Percentiles rank a stretch among this genome's conserved stretches.
Evolutionary conservation across 192 early-diverging fungal genomes (phyloP).

Genomic region (Backusella psychrophila): DNA sequence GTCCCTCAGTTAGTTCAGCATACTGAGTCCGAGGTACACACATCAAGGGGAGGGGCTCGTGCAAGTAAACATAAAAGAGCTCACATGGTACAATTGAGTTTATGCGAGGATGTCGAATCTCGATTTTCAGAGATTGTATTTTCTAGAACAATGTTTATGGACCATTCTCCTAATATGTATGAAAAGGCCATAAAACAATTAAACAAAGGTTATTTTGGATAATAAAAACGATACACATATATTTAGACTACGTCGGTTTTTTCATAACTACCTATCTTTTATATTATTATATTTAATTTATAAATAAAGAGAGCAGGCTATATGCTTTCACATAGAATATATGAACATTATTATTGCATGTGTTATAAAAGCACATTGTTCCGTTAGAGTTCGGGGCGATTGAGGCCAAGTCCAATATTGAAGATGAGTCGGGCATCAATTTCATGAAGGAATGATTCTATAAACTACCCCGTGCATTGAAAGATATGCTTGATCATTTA

Average conservation of each 20-base stretch:
- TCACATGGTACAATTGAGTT: conserved; percentile 52
- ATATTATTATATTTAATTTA: too few species aligned
- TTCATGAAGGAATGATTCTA: too few species aligned
- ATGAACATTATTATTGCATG: too few species aligned
- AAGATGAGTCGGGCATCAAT: too few species aligned
- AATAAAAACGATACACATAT: neutral
- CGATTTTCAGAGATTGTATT: conserved; percentile 80
- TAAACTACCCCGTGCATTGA: too few species aligned
- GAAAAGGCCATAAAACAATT: conserved; percentile 45
- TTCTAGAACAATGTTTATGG: conserved; percentile 75
- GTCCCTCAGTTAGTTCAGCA: conserved; percentile 46
- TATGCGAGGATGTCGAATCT: conserved; percentile 72
- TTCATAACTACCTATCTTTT: neutral
- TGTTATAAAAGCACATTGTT: too few species aligned
- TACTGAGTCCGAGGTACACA: conserved; percentile 21
- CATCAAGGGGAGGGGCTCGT: conserved; percentile 17
- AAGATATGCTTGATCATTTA: too few species aligned
- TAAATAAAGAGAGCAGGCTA: too few species aligned
- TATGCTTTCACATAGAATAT: too few species aligned
- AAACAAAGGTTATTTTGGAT: conserved; percentile 30
- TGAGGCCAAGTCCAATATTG: too few species aligned
- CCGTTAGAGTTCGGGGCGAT: too few species aligned
- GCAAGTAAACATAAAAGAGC: conserved; percentile 41
- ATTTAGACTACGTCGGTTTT: neutral
- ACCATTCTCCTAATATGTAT: conserved; percentile 74